These are phyloP conservation scores for Rhizophagus sp. DNA, from an alignment of 192 early-diverging fungal genomes.

Conservation along the genomic window DNA sequence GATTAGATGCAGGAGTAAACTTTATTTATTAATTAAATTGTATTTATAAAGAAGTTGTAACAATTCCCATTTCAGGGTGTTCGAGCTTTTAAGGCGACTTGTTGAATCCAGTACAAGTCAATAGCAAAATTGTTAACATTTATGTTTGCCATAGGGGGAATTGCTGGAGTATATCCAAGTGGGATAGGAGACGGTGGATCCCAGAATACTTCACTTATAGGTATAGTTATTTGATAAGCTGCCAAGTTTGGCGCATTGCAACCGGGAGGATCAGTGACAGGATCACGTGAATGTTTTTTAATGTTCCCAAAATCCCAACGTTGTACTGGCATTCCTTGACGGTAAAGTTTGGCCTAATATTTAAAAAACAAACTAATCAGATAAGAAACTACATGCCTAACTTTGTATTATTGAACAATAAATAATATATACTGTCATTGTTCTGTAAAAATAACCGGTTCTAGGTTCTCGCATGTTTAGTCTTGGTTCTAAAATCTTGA, in stretches of 20 bases:
- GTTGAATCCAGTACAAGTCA: constrained; percentile 18
- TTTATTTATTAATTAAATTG: no score
- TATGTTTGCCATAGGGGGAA: neutral
- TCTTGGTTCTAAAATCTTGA: neutral
- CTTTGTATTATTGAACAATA: constrained; percentile 17
- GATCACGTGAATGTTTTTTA: constrained; percentile 15
- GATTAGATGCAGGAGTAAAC: no score
- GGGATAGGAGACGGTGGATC: neutral
- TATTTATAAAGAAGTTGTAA: no score
- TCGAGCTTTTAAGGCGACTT: neutral
- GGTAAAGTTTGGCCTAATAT: constrained; percentile 22
- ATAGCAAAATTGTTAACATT: neutral
- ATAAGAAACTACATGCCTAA: constrained; percentile 20
- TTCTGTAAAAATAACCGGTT: constrained; percentile 23
- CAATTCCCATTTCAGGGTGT: no score
- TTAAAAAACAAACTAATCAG: constrained; percentile 15
- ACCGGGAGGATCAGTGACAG: neutral
- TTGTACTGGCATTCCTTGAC: constrained; percentile 8
- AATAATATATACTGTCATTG: constrained; percentile 19
- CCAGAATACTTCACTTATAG: constrained; percentile 22
- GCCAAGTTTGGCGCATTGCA: no score
- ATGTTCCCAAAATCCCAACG: constrained; percentile 11
- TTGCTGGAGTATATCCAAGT: neutral
- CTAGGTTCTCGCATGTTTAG: neutral
- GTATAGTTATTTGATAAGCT: neutral